A percentile compares a stretch with the other conserved stretches of the same genome.
These are phyloP conservation scores for Arctium minus DNA, from an alignment of 129 eudicot species.

Conservation along the genomic window DNA sequence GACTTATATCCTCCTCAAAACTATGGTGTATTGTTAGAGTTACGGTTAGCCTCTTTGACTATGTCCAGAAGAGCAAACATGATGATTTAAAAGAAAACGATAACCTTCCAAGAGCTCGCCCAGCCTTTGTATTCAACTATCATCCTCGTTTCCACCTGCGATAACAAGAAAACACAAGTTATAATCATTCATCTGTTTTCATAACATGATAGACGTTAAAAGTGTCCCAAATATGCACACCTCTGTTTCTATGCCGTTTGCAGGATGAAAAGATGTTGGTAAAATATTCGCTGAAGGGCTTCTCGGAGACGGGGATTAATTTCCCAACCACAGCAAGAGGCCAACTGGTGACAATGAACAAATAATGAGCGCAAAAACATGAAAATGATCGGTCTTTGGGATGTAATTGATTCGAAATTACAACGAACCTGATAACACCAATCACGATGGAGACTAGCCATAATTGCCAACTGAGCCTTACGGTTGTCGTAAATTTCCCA, in stretches of 20 bases:
- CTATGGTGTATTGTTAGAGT: conserved; percentile 13
- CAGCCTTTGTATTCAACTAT: background rate
- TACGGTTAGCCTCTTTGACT: conserved; percentile 22
- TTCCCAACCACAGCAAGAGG: conserved; percentile 59
- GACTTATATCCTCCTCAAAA: background rate
- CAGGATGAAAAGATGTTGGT: conserved; percentile 10
- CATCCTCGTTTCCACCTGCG: conserved; percentile 18
- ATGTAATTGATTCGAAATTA: background rate
- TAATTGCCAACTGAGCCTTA: conserved; percentile 74
- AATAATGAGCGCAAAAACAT: background rate
- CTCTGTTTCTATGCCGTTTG: conserved; percentile 3
- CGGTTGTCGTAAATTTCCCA: conserved; percentile 76
- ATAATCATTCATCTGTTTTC: background rate
- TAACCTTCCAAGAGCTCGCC: background rate
- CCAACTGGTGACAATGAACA: conserved; percentile 41
- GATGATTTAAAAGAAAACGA: background rate
- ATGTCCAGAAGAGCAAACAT: conserved; percentile 24
- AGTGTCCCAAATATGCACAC: conserved; percentile 3
- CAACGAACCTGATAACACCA: conserved; percentile 68
- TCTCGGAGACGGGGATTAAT: conserved; percentile 57
- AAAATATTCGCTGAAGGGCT: conserved; percentile 45
- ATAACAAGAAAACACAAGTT: conserved; percentile 7
- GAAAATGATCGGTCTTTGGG: background rate
- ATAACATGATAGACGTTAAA: background rate
- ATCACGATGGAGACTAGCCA: conserved; percentile 79